Evolutionary conservation across 2,329 filamentous ascomycete genomes (phyloP).

Genomic region (Phaeosphaeriaceae sp.): DNA sequence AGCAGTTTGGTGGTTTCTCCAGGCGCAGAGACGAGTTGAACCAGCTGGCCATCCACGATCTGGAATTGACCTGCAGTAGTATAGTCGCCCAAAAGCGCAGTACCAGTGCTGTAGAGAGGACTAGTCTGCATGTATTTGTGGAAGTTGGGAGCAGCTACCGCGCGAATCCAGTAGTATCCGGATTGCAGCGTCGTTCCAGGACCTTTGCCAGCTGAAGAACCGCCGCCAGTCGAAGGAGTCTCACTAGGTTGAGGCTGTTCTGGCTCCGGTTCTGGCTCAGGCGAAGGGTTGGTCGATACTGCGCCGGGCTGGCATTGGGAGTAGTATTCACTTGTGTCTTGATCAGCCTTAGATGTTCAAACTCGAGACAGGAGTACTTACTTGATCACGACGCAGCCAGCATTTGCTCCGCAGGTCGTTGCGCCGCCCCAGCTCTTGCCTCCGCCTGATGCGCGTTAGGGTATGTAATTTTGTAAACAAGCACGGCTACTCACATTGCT

Average conservation of each 20-base stretch:
- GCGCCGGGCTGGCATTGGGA: constrained; percentile 52
- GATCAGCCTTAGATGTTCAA: constrained; percentile 8
- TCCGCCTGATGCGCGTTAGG: constrained; percentile 30
- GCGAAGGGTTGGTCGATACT: constrained; percentile 13
- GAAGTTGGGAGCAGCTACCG: constrained; percentile 64
- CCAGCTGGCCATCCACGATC: constrained; percentile 62
- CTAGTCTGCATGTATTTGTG: constrained; percentile 50
- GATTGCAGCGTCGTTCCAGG: constrained; percentile 57
- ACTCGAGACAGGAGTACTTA: constrained; percentile 9
- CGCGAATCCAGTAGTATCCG: constrained; percentile 65
- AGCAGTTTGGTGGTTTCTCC: constrained; percentile 53
- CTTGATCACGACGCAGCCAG: constrained; percentile 44
- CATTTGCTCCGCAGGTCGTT: constrained; percentile 28
- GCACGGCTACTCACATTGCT: constrained; percentile 36
- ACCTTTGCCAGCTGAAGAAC: constrained; percentile 37
- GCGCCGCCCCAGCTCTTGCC: constrained; percentile 36
- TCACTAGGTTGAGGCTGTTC: constrained; percentile 17
- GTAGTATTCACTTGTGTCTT: constrained; percentile 42
- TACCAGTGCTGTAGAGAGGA: constrained; percentile 50
- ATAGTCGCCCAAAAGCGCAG: constrained; percentile 60
- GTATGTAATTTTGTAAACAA: background rate
- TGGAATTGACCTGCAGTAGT: constrained; percentile 66
- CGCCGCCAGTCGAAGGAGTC: constrained; percentile 11
- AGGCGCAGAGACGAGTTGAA: constrained; percentile 59
- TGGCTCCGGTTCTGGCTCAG: constrained; percentile 18